Evolutionary conservation across 1,284 basidiomycete genomes (phyloP).

Genomic region (Cryptococcus hybrid): DNA sequence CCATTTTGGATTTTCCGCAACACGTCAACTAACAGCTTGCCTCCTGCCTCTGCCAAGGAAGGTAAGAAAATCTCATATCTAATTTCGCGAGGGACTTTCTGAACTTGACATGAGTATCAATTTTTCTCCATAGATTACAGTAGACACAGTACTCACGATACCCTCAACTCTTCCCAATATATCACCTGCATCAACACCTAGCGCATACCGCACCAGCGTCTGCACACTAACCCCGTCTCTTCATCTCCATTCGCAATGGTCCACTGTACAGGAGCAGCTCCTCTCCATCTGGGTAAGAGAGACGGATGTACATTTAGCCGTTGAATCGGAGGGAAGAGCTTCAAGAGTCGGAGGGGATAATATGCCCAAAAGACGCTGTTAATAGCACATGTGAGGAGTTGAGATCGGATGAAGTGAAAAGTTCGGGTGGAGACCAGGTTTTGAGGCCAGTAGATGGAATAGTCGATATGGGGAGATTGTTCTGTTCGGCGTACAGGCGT

Average conservation of each 20-base stretch:
- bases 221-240: conserved; percentile 69
- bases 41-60: conserved; percentile 60
- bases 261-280: conserved; percentile 90
- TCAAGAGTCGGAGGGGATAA: conserved; percentile 65
- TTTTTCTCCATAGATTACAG: not conserved
- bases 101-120: not conserved
- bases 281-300: conserved; percentile 80
- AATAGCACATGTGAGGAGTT: conserved; percentile 69
- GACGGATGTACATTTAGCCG: conserved; percentile 93
- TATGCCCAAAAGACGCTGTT: conserved; percentile 90
- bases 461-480: conserved; percentile 4
- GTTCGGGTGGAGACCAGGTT: conserved; percentile 3
- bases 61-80: not conserved
- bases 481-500: conserved; percentile 8
- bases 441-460: conserved; percentile 10
- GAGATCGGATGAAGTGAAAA: conserved; percentile 58
- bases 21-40: conserved; percentile 66
- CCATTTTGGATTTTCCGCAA: conserved; percentile 62
- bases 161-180: conserved; percentile 39
- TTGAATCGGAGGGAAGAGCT: conserved; percentile 61
- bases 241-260: conserved; percentile 64
- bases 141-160: conserved; percentile 34
- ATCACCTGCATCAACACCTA: conserved; percentile 51
- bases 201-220: conserved; percentile 38
- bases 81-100: not conserved